Conservation (phyloP, 495 filamentous ascomycete genomes). For the Pyrenula massariospora region DNA sequence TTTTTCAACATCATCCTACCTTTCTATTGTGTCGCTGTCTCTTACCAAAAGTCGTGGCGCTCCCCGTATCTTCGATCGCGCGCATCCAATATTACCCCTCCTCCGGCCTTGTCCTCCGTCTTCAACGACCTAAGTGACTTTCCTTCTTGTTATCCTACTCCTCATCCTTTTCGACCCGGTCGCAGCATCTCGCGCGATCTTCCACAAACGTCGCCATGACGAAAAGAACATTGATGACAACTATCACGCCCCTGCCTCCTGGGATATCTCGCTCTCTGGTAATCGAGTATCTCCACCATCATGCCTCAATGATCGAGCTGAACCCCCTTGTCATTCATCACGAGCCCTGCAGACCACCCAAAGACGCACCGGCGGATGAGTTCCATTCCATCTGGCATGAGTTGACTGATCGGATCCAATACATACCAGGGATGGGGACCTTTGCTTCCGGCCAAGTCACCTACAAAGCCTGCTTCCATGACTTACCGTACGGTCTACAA, state of each 20-base stretch:
- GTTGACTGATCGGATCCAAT: constrained; percentile 51
- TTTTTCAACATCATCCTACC: too few relatives aligned
- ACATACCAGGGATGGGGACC: constrained; percentile 47
- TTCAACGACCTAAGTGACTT: too few relatives aligned
- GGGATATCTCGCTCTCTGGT: constrained; percentile 54
- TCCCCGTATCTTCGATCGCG: too few relatives aligned
- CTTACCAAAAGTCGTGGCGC: too few relatives aligned
- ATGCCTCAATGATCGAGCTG: constrained; percentile 66
- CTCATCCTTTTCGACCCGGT: too few relatives aligned
- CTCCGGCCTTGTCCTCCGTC: too few relatives aligned
- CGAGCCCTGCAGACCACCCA: constrained; percentile 48
- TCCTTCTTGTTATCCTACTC: too few relatives aligned
- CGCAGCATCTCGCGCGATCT: too few relatives aligned
- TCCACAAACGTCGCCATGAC: not conserved
- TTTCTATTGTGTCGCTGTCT: too few relatives aligned
- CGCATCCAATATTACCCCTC: too few relatives aligned
- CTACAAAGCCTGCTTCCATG: constrained; percentile 66
- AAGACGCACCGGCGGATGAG: constrained; percentile 52
- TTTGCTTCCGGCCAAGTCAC: constrained; percentile 51
- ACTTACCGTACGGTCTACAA: constrained; percentile 54
- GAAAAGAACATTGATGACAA: constrained; percentile 43
- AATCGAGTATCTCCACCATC: constrained; percentile 57
- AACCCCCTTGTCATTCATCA: constrained; percentile 69
- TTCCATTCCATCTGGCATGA: constrained; percentile 58
- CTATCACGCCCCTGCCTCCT: constrained; percentile 59